A percentile compares a stretch with the other conserved stretches of the same genome.
phyloP scores from a whole-genome alignment of 164 flowering plant genomes.

The Nelumbo lutea region DNA sequence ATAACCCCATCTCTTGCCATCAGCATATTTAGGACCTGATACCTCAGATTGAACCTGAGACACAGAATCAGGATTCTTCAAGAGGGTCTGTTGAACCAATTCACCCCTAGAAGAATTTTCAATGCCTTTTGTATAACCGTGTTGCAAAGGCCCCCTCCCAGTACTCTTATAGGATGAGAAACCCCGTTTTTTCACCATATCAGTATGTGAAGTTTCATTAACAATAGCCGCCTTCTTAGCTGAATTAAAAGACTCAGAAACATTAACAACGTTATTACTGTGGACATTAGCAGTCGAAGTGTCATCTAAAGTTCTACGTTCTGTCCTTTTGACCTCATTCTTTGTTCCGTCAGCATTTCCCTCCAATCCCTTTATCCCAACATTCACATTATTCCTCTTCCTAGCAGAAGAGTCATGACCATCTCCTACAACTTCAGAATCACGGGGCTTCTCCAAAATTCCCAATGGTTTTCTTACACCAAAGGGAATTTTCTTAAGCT shows the following conservation, averaged over 20 bases:
- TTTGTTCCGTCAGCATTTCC: constrained; percentile 2
- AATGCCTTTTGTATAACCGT: not conserved
- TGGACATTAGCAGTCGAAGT: constrained; percentile 7
- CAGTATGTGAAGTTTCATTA: not conserved
- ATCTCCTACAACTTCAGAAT: not conserved
- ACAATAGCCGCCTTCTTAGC: not conserved
- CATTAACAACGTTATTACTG: constrained; percentile 1
- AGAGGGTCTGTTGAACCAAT: not conserved
- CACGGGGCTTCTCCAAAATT: not conserved
- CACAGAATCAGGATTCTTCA: constrained; percentile 13
- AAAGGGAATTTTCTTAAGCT: constrained; percentile 49
- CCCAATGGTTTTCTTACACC: constrained; percentile 35
- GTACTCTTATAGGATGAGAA: constrained; percentile 2
- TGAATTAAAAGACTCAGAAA: constrained; percentile 2
- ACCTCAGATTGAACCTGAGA: constrained; percentile 23
- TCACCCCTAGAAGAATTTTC: constrained; percentile 6
- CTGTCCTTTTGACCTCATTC: constrained; percentile 28
- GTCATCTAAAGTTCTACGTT: constrained; percentile 38
- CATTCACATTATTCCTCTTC: constrained; percentile 1
- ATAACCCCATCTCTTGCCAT: constrained; percentile 91
- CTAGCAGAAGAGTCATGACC: not conserved
- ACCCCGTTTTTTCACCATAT: not conserved
- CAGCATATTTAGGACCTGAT: constrained; percentile 43
- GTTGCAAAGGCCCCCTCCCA: not conserved
- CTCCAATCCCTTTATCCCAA: constrained; percentile 7